Evolutionary conservation across 2,329 filamentous ascomycete genomes (phyloP), one percentile per base, ranked within the genome.

Genomic region (Celoporthe dispersa): DNA sequence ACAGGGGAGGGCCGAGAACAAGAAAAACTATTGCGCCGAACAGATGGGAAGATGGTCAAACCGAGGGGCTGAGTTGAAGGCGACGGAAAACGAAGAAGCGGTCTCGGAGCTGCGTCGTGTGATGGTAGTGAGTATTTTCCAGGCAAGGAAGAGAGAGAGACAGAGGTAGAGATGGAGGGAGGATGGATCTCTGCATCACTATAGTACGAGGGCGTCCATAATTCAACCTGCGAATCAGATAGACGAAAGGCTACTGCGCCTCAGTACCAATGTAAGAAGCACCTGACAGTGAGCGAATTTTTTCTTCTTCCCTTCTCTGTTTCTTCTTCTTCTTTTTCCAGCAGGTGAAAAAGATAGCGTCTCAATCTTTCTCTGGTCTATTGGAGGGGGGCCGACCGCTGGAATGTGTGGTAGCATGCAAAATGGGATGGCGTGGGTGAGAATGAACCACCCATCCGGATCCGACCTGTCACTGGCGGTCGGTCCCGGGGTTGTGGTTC

Each of bases 401-500:
- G 44, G 44, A 48, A 48, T 9, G 44, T n/a, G 44, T 48, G 44
- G 44, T 48, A 48, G 44, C 44, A 48, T 48, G 44, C 44, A 48
- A 48, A n/a, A 8, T 48, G 44, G 44, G 19, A 48, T 48, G 22
- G 44, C 22, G 44, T 48, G 44, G 22, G 44, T 48, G 44, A 48
- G 22, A 48, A 61, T 33, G 59, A 61, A n/a, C 35, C 59, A 22
- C 19, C 33, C 9, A 35, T 33, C 59, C 59, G 59, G 59, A 61
- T 61, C 33, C 33, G 59, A 39, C 22, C 59, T 61, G 33, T 61
- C 33, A 39, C 35, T 61, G 59, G 59, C 59, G 59, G 59, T 37
- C 33, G 33, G 59, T 61, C 33, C 35, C 59, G 59, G 35, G 59
- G 59, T 57, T 19, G 53, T 33, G 53, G 53, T 57, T 51, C 53